Evolutionary conservation across 1,139 yeast genomes (phyloP).

Genomic region (Hyphopichia burtonii): DNA sequence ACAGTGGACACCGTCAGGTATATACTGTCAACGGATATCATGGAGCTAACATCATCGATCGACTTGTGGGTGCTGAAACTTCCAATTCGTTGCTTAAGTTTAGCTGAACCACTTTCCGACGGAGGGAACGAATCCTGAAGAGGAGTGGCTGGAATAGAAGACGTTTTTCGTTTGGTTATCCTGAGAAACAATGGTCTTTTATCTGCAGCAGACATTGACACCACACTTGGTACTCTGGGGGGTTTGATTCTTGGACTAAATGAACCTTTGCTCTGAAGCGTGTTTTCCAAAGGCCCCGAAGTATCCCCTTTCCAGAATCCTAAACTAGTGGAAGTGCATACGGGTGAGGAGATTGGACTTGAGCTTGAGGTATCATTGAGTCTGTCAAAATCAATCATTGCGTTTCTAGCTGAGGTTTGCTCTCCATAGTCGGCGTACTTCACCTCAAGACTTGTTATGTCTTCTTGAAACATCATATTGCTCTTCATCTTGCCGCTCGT

Average conservation of each 20-base stretch:
- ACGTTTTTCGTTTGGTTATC: too few relatives aligned
- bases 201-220: background rate
- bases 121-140: too few relatives aligned
- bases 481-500: too few relatives aligned
- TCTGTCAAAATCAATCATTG: background rate
- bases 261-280: background rate
- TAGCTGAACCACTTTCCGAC: too few relatives aligned
- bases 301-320: background rate
- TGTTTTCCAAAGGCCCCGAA: background rate
- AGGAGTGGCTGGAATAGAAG: too few relatives aligned
- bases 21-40: background rate
- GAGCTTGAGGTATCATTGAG: background rate
- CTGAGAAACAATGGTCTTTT: background rate
- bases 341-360: background rate
- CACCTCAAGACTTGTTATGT: conserved; percentile 1
- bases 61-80: background rate
- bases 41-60: background rate
- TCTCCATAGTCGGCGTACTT: background rate
- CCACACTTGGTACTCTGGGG: background rate
- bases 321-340: background rate
- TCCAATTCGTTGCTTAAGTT: background rate
- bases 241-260: background rate
- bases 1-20: background rate
- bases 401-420: background rate
- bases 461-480: background rate